Evolutionary conservation across 306 rosid genomes (phyloP).

Genomic region (Vigna nakashimae): DNA sequence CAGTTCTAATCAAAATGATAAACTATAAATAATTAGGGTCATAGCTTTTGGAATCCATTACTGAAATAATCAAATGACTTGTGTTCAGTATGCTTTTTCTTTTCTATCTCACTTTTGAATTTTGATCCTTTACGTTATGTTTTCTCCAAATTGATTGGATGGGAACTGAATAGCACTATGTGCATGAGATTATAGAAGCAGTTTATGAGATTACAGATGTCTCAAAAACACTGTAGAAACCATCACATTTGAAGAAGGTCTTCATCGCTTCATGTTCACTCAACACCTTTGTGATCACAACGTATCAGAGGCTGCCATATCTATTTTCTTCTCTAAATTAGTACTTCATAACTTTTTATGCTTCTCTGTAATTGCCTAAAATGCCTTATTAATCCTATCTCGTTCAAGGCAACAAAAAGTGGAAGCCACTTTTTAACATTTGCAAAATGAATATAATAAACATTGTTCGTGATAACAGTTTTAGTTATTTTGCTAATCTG

Average conservation of each 20-base stretch:
- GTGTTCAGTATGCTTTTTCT: constrained; percentile 32
- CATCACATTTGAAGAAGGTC: constrained; percentile 47
- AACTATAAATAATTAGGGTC: constrained; percentile 17
- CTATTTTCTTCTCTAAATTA: constrained; percentile 35
- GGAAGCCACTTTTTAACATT: constrained; percentile 27
- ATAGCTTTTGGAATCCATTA: constrained; percentile 26
- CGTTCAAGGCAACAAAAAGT: constrained; percentile 46
- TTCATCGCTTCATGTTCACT: constrained; percentile 43
- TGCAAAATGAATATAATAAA: constrained; percentile 32
- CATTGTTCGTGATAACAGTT: constrained; percentile 32
- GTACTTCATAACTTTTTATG: constrained; percentile 23
- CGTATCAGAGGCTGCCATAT: constrained; percentile 52
- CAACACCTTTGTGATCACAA: constrained; percentile 42
- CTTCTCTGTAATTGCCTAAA: constrained; percentile 40
- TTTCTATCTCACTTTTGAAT: constrained; percentile 43
- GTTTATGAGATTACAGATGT: constrained; percentile 58
- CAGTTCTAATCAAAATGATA: constrained; percentile 29
- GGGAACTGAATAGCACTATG: constrained; percentile 54
- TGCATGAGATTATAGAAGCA: constrained; percentile 44
- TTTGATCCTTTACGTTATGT: constrained; percentile 33
- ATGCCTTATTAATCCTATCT: constrained; percentile 46
- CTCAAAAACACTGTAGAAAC: constrained; percentile 44
- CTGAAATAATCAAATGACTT: constrained; percentile 36
- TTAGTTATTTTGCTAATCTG: constrained; percentile 39
- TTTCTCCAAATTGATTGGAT: constrained; percentile 55